These are phyloP conservation scores for Bonia amplexicaulis DNA, from an alignment of 176 grass and related monocot genomes.

Conservation along the genomic window DNA sequence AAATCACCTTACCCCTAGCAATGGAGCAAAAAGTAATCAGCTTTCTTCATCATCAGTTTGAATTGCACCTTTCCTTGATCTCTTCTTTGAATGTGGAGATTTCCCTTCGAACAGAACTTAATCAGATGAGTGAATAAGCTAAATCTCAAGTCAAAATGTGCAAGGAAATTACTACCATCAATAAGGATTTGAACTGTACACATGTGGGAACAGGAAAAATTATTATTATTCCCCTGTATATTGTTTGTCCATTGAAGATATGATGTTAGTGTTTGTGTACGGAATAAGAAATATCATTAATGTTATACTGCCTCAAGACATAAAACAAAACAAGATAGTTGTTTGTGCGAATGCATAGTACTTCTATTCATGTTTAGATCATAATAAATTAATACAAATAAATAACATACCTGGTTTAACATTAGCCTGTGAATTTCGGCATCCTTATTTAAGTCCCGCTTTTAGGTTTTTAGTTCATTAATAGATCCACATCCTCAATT, in stretches of 20 bases:
- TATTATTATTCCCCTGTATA: neutral
- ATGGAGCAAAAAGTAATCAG: conserved; percentile 42
- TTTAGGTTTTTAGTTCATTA: neutral
- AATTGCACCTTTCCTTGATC: conserved; percentile 40
- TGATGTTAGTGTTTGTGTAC: neutral
- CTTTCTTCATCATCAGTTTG: conserved; percentile 76
- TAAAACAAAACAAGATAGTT: neutral
- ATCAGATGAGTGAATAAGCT: conserved; percentile 24
- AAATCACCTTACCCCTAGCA: conserved; percentile 30
- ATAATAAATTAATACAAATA: neutral
- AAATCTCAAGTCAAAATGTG: neutral
- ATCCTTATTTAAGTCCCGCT: neutral
- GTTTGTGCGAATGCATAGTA: neutral
- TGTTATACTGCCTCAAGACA: neutral
- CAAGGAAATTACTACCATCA: neutral
- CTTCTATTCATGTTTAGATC: neutral
- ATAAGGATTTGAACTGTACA: neutral
- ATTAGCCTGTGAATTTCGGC: neutral
- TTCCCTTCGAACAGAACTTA: conserved; percentile 39
- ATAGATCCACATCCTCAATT: neutral
- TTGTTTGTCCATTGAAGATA: neutral
- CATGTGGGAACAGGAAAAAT: neutral
- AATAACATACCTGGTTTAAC: neutral
- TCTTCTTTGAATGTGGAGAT: conserved; percentile 40
- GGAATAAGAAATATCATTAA: neutral